A percentile compares a stretch with the other conserved stretches of the same genome.
Conservation (phyloP, 441 rosid genomes). For the Oxalis stricta region DNA sequence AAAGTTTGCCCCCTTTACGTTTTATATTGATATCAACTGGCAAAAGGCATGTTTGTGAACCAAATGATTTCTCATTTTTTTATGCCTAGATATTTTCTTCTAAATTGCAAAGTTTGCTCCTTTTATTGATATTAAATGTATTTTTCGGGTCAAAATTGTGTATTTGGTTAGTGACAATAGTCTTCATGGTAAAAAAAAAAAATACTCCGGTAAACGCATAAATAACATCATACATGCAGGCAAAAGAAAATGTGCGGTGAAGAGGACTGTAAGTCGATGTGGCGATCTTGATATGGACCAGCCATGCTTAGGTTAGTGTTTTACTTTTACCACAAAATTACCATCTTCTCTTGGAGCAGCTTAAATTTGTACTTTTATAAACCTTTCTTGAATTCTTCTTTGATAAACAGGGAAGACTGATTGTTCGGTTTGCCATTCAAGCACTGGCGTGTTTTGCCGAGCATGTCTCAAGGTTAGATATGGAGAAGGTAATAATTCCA, state of each 20-base stretch:
- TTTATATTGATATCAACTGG: no score
- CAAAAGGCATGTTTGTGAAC: no score
- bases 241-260: conserved; percentile 31
- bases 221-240: conserved; percentile 13
- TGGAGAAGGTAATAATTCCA: conserved; percentile 42
- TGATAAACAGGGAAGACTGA: conserved; percentile 37
- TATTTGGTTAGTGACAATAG: no score
- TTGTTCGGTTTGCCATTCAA: conserved; percentile 30
- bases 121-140: no score
- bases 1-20: no score
- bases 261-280: conserved; percentile 29
- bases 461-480: conserved; percentile 32
- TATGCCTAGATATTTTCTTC: no score
- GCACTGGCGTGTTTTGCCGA: conserved; percentile 24
- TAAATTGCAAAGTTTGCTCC: no score
- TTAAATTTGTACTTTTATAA: not conserved
- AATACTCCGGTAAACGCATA: no score
- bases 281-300: conserved; percentile 21
- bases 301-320: conserved; percentile 25
- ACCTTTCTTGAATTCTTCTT: not conserved
- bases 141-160: no score
- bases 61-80: no score
- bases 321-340: not conserved
- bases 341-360: not conserved
- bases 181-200: no score